Conservation (phyloP, 495 filamentous ascomycete species). For the Penicillium macrosclerotiorum region DNA sequence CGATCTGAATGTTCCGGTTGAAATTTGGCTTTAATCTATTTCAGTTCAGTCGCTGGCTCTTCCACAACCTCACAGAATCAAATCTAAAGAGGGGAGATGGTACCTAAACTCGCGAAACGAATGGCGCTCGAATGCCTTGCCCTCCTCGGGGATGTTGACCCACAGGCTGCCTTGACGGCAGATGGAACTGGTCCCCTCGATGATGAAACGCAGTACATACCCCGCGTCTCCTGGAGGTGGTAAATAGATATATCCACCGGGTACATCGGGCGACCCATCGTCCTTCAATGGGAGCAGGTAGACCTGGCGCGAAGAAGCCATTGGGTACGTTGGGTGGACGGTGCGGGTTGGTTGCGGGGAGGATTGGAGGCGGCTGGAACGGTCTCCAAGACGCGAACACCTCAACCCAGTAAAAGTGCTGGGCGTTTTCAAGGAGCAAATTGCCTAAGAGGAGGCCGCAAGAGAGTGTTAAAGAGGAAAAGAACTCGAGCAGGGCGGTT, state of each 20-base stretch:
- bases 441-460: constrained; percentile 10
- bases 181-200: constrained; percentile 95
- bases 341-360: not conserved
- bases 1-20: constrained; percentile 84
- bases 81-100: constrained; percentile 4
- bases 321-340: constrained; percentile 10
- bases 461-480: constrained; percentile 2
- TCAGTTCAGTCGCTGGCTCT: constrained; percentile 22
- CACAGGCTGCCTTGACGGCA: constrained; percentile 90
- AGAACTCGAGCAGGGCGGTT: constrained; percentile 1
- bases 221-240: constrained; percentile 68
- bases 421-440: constrained; percentile 12
- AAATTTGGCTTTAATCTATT: constrained; percentile 84
- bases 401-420: constrained; percentile 1
- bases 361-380: not conserved
- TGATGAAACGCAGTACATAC: constrained; percentile 82
- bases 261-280: constrained; percentile 84
- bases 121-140: constrained; percentile 68
- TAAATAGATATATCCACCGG: constrained; percentile 87
- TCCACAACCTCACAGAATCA: not conserved
- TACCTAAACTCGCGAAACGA: constrained; percentile 86
- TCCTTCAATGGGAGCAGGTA: constrained; percentile 90
- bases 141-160: constrained; percentile 86
- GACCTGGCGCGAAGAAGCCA: constrained; percentile 50
- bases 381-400: not conserved